Evolutionary conservation across 2,329 filamentous ascomycete species (phyloP).

Genomic region (Calonectria ilicicola): DNA sequence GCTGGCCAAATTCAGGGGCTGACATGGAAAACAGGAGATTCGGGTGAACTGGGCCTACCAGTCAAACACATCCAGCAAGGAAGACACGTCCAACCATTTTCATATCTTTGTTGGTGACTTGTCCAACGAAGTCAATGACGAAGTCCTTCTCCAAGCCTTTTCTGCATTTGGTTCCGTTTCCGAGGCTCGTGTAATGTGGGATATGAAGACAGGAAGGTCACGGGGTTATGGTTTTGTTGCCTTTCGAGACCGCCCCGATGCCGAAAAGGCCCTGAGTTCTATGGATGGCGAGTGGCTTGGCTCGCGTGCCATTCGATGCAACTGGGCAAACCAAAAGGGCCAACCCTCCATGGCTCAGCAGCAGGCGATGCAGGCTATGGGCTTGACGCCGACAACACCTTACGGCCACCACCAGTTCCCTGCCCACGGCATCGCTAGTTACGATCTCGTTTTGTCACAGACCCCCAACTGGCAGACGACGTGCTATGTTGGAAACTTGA

Average conservation of each 20-base stretch:
- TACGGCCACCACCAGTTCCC: conserved; percentile 99
- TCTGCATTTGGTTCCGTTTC: conserved; percentile 96
- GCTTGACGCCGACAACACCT: conserved; percentile 96
- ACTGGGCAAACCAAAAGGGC: conserved; percentile 99
- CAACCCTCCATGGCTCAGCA: conserved; percentile 98
- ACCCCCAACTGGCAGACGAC: conserved; percentile 99
- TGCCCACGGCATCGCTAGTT: conserved; percentile 95
- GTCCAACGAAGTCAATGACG: conserved; percentile 98
- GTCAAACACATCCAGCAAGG: conserved; percentile 92
- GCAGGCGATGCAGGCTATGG: conserved; percentile 96
- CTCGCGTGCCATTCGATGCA: conserved; percentile 97
- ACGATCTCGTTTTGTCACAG: conserved; percentile 95
- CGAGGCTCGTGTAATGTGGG: conserved; percentile 99
- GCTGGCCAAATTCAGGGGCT: conserved; percentile 19
- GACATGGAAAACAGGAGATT: conserved; percentile 78
- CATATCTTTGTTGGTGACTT: conserved; percentile 99
- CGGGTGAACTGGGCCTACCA: conserved; percentile 99
- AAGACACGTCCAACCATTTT: conserved; percentile 98
- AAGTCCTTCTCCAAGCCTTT: conserved; percentile 92
- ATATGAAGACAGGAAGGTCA: conserved; percentile 99
- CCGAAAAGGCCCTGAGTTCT: conserved; percentile 94
- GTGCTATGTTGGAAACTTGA: conserved; percentile 97
- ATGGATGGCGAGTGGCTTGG: conserved; percentile 99
- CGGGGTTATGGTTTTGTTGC: conserved; percentile 98
- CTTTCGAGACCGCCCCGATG: conserved; percentile 92